These are phyloP conservation scores for Podila horticola DNA, from an alignment of 192 early-diverging fungal species.

Conservation along the genomic window DNA sequence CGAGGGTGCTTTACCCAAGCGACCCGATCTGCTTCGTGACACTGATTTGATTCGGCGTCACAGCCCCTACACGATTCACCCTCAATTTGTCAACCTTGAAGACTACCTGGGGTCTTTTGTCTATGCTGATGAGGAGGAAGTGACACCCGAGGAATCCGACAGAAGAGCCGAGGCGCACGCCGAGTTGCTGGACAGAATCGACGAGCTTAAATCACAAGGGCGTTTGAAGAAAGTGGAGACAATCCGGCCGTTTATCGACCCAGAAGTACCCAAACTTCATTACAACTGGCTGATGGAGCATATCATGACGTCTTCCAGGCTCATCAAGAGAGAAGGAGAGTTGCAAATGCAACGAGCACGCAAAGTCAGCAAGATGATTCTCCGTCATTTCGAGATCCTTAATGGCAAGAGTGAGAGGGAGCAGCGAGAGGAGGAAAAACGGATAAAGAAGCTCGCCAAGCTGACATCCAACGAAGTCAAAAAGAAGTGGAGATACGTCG, in stretches of 20 bases:
- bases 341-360: conserved; percentile 54
- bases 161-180: conserved; percentile 51
- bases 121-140: conserved; percentile 70
- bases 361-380: conserved; percentile 63
- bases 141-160: conserved; percentile 58
- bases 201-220: conserved; percentile 55
- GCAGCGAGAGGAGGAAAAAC: conserved; percentile 54
- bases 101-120: conserved; percentile 65
- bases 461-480: conserved; percentile 72
- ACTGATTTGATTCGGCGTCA: conserved; percentile 15
- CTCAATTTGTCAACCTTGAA: conserved; percentile 42
- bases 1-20: conserved; percentile 25
- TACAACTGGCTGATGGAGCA: conserved; percentile 59
- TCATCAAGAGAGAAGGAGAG: conserved; percentile 53
- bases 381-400: conserved; percentile 64
- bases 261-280: conserved; percentile 47
- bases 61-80: conserved; percentile 1
- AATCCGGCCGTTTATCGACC: conserved; percentile 49
- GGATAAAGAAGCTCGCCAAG: conserved; percentile 68
- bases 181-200: conserved; percentile 55
- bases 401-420: conserved; percentile 62
- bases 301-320: conserved; percentile 43
- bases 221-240: conserved; percentile 45
- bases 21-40: conserved; percentile 15
- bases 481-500: conserved; percentile 77